Evolutionary conservation across 139 green algal genomes (phyloP), one percentile per base, ranked within the genome.

Genomic region (Picochlorum costavermella): DNA sequence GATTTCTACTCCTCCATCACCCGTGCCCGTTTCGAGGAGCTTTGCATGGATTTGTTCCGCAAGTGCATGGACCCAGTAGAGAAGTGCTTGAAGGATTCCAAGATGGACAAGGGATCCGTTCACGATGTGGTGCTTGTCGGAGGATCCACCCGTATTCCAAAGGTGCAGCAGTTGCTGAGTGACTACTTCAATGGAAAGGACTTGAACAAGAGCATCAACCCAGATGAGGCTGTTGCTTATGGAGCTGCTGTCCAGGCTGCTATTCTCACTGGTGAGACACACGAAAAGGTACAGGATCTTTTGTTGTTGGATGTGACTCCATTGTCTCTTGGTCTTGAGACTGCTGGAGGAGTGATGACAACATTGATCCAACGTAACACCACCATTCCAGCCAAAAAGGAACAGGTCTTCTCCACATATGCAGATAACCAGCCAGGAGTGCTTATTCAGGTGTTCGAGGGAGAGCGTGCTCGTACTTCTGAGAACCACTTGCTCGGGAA

Each of bases 181-280:
- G 93, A 98, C 78, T 99, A 95, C 78, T 98, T 99, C 87, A 95
- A 96, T 68, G 92, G 93, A 75, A 98, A 98, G 88, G 94, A 98
- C 83, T 86, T 99, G 37, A 95, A 88, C 89, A 98, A 98, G 84
- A 85, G 61, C 68, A 99, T 99, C 86, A 99, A 99, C 88, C 93
- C 93, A 23, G 93, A 99, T 68, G 93, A 99, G 83, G 93, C 93
- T 12, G 93, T 98, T 16, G 93, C 93, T 5, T 98, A 98, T 74
- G 93, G 93, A 40, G 93, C 93, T 14, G 93, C 93, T 14, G 93
- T 98, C 9, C 87, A 94, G 81, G 94, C 93, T 28, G 94, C 94
- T 61, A 99, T 99, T 74, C 81, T 99, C 62, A 90, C 75, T 6
- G 92, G 92, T 33, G 85, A 92, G 64, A 86, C 81, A 50, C 85